Base-by-base conservation (phyloP, 2,329 filamentous ascomycete species). In the Falciphora oryzae region DNA sequence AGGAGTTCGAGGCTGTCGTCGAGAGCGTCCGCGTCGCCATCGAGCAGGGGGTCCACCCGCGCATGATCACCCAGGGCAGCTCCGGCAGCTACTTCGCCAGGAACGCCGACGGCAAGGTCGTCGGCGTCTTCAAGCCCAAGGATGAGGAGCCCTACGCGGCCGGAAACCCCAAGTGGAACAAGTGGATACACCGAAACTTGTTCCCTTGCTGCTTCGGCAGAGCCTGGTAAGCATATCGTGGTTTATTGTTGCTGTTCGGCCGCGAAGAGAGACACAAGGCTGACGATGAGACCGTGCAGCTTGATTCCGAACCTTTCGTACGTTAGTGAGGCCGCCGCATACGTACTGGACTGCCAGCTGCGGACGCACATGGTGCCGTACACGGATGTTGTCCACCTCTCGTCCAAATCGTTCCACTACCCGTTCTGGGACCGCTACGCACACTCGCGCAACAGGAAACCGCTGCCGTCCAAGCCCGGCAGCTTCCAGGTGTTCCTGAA, bases 401-500 rank as follows among this genome's bases (percentile, higher is more conserved):
- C 94, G 7, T 98, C 95, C 25, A 98, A 96, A 75, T 96, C 93
- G 1, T 99, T 99, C 75, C 93, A 96, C 76, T 99, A 99, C 74
- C 95, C 97, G 66, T 98, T 95, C 75, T 99, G 93, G 93, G 93
- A 97, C 73, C 87, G 94, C 27, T 86, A 93, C 72, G 92, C 89
- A 71, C 95, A 90, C 73, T 93, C 95, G 74, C 86, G 92, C 73
- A 95, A 93, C 74, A 91, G 90, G 77, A 97, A 92, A 76, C 82
- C 90, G 1, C 83, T 98, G 2, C 95, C 95, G 0, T 84, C 92
- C 57, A 99, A 99, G 75, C 88, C 91, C 13, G 95, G 95, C 44
- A 98, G 94, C 75, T 98, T 99, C 73, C 95, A 99, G 74, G 92
- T 98, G 38, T 99, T 99, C 74, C 81, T 99, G 62, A 96, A 96